These are phyloP conservation scores for Cucurbita argyrosperma DNA, from an alignment of 306 rosid species.

Conservation along the genomic window DNA sequence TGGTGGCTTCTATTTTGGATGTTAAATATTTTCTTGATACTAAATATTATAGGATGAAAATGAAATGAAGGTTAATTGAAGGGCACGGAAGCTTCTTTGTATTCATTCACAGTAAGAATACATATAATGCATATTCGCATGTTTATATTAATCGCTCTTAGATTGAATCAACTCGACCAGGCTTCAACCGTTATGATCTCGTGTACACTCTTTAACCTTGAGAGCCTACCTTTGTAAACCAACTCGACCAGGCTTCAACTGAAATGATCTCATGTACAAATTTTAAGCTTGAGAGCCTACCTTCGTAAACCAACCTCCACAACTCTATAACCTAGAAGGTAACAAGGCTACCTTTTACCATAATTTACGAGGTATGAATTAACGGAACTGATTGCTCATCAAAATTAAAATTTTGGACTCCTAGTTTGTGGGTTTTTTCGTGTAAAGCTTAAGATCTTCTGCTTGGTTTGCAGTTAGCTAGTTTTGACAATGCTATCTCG, in stretches of 20 bases:
- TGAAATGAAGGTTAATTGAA: neutral
- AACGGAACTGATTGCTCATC: neutral
- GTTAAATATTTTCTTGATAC: neutral
- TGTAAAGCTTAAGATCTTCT: neutral
- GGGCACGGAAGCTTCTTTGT: neutral
- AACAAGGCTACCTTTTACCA: neutral
- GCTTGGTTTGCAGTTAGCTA: neutral
- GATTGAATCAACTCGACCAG: neutral
- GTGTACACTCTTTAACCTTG: neutral
- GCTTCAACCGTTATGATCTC: neutral
- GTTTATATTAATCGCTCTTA: neutral
- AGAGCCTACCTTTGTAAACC: neutral
- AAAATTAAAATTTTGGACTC: neutral
- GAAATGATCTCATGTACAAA: neutral
- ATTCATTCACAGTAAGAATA: neutral
- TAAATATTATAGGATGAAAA: neutral
- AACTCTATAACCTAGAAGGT: neutral
- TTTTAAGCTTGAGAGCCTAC: neutral
- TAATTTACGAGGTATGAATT: neutral
- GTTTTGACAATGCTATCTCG: neutral
- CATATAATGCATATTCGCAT: too few relatives aligned
- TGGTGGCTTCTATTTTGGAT: neutral
- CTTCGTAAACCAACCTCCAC: neutral
- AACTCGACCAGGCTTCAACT: neutral
- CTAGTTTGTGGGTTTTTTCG: neutral